Conservation (phyloP, 2,329 filamentous ascomycete genomes). For the Dryadomyces quercus-mongolicae region DNA sequence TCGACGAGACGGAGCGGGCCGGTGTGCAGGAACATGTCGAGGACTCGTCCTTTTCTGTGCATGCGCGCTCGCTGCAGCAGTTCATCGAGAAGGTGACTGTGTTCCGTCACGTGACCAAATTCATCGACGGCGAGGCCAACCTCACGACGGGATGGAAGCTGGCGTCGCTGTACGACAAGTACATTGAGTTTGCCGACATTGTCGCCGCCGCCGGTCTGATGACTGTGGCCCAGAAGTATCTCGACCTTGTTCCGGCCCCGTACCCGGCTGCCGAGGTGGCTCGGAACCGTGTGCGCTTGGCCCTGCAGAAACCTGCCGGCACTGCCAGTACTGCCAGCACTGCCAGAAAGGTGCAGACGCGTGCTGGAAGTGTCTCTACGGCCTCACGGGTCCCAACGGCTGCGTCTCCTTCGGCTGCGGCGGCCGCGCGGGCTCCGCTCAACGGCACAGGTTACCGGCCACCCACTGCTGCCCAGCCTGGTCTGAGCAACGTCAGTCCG, state of each 20-base stretch:
- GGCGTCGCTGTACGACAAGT: constrained; percentile 78
- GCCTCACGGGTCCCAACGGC: no score
- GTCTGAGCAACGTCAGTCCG: background rate
- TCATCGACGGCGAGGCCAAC: constrained; percentile 63
- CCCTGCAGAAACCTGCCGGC: constrained; percentile 36
- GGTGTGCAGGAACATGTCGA: constrained; percentile 55
- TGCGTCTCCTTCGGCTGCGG: constrained; percentile 4
- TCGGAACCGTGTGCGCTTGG: constrained; percentile 71
- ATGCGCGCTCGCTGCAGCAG: constrained; percentile 75
- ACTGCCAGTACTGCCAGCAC: constrained; percentile 14
- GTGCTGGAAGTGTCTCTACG: no score
- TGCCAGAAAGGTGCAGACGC: background rate
- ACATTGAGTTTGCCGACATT: constrained; percentile 93
- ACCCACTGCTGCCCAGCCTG: constrained; percentile 18
- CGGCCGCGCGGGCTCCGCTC: constrained; percentile 15
- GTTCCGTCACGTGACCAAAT: constrained; percentile 89
- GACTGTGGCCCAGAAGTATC: constrained; percentile 76
- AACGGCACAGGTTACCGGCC: constrained; percentile 29
- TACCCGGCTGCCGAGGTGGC: constrained; percentile 84
- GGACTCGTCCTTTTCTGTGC: constrained; percentile 82
- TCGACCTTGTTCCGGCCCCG: constrained; percentile 69
- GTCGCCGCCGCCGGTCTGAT: constrained; percentile 83
- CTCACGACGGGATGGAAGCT: constrained; percentile 81
- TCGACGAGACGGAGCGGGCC: constrained; percentile 71
- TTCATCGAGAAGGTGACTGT: constrained; percentile 98